Base-by-base conservation (phyloP, 2,329 filamentous ascomycete genomes). In the Arthroderma sp. region DNA sequence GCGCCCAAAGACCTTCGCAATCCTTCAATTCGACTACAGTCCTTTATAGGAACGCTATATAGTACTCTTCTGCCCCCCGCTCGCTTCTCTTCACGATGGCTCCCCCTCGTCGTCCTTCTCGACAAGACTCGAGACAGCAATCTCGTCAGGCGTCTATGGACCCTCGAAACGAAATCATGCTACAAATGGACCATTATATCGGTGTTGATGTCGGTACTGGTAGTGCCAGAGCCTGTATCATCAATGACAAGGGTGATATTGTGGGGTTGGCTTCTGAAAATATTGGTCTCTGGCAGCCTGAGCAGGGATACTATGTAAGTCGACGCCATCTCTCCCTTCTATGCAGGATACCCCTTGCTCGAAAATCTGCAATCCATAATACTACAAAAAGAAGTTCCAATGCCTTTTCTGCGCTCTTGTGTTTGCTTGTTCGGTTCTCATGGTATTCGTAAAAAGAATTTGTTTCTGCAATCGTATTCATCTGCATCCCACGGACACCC, bases 151-250 rank as follows among this genome's bases (percentile, higher is more conserved):
- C 61, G 29, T 63, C 64, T 1, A 59, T 54, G 42, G 66, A 68
- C 55, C 67, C 71, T 41, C 70, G 73, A 52, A 75, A 79, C 55
- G 73, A 77, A 53, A 64, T 79, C 43, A 68, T 69, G 47, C 66
- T 73, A 36, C 71, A 75, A 48, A 62, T 71, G 52, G 72, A 77
- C 55, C 75, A 80, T 57, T 80, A 75, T 61, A 79, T 96, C 58
- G 89, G 89, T 49, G 85, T 98, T 55, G 91, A 98, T 68, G 89
- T 98, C 42, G 91, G 91, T 43, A 98, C 91, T 15, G 91, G 91
- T 45, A 94, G 86, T 61, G 91, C 89, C 34, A 79, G 91, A 60
- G 91, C 91, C 44, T 96, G 91, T 66, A 86, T 98, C 60, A 94
- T 98, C 65, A 85, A 96, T 62, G 76, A 80, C 50, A 80, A 83